Base-by-base conservation (phyloP, 208 protist species). In the Wallacemonas sp. region DNA sequence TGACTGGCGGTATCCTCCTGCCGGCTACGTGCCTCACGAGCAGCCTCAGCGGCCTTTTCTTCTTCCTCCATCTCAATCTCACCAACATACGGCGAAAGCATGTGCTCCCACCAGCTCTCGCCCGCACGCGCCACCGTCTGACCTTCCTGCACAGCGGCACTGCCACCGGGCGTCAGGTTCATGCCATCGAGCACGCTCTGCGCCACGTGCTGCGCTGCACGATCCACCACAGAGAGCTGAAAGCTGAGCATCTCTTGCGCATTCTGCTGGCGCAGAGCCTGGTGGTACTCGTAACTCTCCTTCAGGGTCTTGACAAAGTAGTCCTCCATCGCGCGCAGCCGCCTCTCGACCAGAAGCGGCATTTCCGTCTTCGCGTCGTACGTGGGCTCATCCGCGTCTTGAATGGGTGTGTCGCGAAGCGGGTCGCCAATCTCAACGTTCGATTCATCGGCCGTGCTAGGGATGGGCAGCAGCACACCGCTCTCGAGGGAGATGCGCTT, bases 311-410 rank as follows among this genome's bases (percentile, higher is more conserved):
- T 9, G 37, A 91, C 81, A 73, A 92, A 92, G 75, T 95, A 72
- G n/a, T 91, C 57, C 54, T 95, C 90, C 81, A 95, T 92, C 24
- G 83, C 90, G 0, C 79, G 79, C 57, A 95, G 79, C 1, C 81
- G 78, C 8, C 79, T 72, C 72, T 91, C 73, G 29, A 89, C 76
- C 41, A 95, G 69, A 36, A 92, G 53, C 32, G 85, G 73, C 61
- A 87, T 77, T 68, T 95, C 90, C 46, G 72, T 76, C 46, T 65
- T 77, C 10, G 66, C 67, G 50, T 93, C 84, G 48, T 85, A 91
- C 15, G 90, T 93, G 21, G 60, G 52, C 64, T 92, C 90, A 36
- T 92, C 86, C 5, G 85, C 90, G 63, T 95, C 90, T 32, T 87
- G 74, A 33, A 92, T 87, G 24, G 90, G 77, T 32, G 90, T 95